A percentile compares a stretch with the other conserved stretches of the same genome.
These are phyloP conservation scores for Kodamaea neixiangensis DNA, from an alignment of 805 yeast species.

Conservation along the genomic window DNA sequence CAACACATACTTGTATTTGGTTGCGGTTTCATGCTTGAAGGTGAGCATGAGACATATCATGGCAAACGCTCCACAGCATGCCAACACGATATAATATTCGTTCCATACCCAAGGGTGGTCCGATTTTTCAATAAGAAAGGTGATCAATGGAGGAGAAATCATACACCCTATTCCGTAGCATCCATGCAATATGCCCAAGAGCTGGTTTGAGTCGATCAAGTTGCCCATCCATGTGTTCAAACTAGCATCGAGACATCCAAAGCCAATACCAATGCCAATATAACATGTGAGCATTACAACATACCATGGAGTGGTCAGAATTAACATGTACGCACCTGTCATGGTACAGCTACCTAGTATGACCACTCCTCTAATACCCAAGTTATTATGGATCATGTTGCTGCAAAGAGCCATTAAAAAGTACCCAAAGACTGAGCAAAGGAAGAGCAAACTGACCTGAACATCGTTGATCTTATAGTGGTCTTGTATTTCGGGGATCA, in stretches of 20 bases:
- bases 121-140: conserved; percentile 40
- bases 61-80: conserved; percentile 24
- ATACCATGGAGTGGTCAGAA: conserved; percentile 45
- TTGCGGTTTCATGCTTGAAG: conserved; percentile 46
- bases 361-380: conserved; percentile 53
- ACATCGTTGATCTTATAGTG: conserved; percentile 52
- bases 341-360: conserved; percentile 35
- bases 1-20: conserved; percentile 39
- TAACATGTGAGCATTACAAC: conserved; percentile 40
- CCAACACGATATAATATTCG: conserved; percentile 43
- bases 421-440: conserved; percentile 58
- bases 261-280: conserved; percentile 52
- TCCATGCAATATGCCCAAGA: conserved; percentile 54
- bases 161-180: conserved; percentile 56
- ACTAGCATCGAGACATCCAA: conserved; percentile 57
- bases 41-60: conserved; percentile 24
- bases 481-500: conserved; percentile 52
- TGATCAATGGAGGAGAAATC: conserved; percentile 49
- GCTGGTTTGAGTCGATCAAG: conserved; percentile 48
- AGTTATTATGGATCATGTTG: conserved; percentile 37
- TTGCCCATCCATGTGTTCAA: conserved; percentile 55
- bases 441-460: conserved; percentile 49
- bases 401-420: conserved; percentile 52
- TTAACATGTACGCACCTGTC: conserved; percentile 38
- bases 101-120: conserved; percentile 49